A percentile compares a stretch with the other conserved stretches of the same genome.
phyloP scores from a whole-genome alignment of 805 yeast species.

The Lipomyces yamadae region DNA sequence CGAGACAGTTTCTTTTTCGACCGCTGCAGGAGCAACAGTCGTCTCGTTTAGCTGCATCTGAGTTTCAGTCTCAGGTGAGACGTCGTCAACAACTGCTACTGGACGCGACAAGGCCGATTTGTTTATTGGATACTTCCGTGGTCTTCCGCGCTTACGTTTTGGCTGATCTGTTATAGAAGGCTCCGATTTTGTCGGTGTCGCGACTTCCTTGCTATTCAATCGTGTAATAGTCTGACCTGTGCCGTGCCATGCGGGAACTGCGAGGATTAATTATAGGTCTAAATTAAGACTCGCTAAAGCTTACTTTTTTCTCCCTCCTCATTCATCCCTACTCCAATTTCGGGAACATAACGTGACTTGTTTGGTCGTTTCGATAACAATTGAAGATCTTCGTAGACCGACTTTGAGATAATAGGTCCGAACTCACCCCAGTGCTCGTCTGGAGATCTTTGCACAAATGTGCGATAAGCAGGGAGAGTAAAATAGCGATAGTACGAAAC shows the following conservation, averaged over 20 bases:
- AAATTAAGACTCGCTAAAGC: background rate
- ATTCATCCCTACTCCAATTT: conserved; percentile 1
- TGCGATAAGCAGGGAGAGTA: conserved; percentile 51
- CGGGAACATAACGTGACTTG: background rate
- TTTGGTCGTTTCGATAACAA: conserved; percentile 7
- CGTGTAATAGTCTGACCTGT: background rate
- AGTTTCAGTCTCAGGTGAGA: background rate
- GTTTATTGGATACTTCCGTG: conserved; percentile 27
- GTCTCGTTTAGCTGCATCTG: background rate
- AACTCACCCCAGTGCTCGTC: conserved; percentile 44
- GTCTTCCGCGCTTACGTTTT: conserved; percentile 34
- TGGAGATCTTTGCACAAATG: conserved; percentile 42
- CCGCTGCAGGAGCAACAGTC: background rate
- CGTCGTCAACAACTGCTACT: background rate
- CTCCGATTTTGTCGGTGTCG: background rate
- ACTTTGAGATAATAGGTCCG: conserved; percentile 21
- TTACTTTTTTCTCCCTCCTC: conserved; percentile 9
- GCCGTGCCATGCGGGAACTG: conserved; percentile 18
- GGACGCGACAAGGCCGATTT: background rate
- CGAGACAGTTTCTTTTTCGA: background rate
- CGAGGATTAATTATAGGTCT: background rate
- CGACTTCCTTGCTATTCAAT: background rate
- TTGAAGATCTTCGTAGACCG: background rate
- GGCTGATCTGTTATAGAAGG: background rate
- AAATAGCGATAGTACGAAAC: conserved; percentile 71